Percentiles rank a stretch among this genome's conserved stretches.
phyloP scores from a whole-genome alignment of 179 eudicot genomes.

The Patellifolia procumbens region DNA sequence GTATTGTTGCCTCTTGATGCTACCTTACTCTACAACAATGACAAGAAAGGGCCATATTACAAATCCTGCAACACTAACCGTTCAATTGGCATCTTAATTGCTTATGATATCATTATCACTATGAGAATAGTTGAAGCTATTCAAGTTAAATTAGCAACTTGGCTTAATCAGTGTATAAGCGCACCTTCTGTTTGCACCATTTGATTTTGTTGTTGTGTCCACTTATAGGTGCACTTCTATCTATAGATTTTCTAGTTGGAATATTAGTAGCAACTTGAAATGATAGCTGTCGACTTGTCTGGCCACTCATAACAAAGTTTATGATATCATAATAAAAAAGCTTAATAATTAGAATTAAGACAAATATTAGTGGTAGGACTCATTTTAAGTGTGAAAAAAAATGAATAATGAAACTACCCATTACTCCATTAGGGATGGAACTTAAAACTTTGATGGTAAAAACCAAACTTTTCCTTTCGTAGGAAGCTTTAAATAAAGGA shows the following conservation, averaged over 20 bases:
- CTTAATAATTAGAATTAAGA: no score
- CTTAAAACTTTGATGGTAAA: no score
- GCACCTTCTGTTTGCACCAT: neutral
- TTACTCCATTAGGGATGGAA: no score
- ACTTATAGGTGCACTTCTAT: neutral
- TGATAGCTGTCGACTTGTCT: constrained; percentile 1
- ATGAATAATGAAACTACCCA: no score
- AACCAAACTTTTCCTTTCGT: no score
- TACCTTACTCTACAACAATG: neutral
- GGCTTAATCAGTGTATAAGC: constrained; percentile 1
- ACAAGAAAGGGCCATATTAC: neutral
- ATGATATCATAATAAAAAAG: no score
- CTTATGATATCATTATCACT: neutral
- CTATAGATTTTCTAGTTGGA: neutral
- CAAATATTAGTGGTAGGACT: no score
- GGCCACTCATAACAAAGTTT: neutral
- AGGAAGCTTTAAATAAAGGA: no score
- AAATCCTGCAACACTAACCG: neutral
- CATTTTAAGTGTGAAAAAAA: no score
- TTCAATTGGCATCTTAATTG: neutral
- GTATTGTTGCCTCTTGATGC: neutral
- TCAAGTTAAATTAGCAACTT: neutral
- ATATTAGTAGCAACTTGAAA: neutral
- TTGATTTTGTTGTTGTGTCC: neutral
- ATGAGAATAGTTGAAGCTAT: neutral